These are phyloP conservation scores for Tylopilus cervinicoccineus DNA, from an alignment of 768 basidiomycete genomes.

Conservation along the genomic window DNA sequence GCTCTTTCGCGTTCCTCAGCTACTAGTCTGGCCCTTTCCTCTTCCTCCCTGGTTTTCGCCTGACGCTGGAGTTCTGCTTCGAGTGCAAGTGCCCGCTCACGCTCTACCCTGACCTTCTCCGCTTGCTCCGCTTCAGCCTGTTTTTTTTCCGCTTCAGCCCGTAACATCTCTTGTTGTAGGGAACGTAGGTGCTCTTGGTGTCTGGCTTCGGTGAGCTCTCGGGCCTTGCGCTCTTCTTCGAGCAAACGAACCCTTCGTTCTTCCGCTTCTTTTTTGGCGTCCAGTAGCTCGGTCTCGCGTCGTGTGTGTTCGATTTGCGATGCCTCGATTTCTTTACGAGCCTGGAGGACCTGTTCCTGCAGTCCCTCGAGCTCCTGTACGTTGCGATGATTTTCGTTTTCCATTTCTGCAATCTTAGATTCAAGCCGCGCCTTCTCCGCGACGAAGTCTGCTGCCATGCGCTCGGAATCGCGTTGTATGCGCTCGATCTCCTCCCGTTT, in stretches of 20 bases:
- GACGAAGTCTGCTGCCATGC: conserved; percentile 37
- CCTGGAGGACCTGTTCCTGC: conserved; percentile 27
- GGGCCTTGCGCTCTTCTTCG: conserved; percentile 30
- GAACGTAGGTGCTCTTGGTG: conserved; percentile 30
- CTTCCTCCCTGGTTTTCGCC: conserved; percentile 21
- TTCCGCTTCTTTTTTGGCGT: conserved; percentile 24
- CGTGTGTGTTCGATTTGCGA: conserved; percentile 27
- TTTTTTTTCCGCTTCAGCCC: conserved; percentile 23
- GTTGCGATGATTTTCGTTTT: conserved; percentile 18
- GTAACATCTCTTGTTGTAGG: conserved; percentile 25
- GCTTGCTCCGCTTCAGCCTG: conserved; percentile 21
- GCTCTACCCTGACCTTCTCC: conserved; percentile 25
- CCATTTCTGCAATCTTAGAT: conserved; percentile 26
- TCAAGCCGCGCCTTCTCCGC: conserved; percentile 35
- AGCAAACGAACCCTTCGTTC: conserved; percentile 26
- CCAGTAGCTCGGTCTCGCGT: conserved; percentile 26
- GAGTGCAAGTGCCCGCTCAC: conserved; percentile 28
- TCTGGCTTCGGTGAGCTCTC: conserved; percentile 24
- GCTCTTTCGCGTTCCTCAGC: conserved; percentile 28
- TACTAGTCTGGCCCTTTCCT: conserved; percentile 18
- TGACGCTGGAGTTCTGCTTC: conserved; percentile 29
- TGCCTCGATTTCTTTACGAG: conserved; percentile 26
- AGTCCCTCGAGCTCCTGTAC: conserved; percentile 19
- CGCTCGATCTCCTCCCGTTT: conserved; percentile 43
- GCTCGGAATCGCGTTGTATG: conserved; percentile 37